A percentile compares a stretch with the other conserved stretches of the same genome.
Conservation (phyloP, 2,329 filamentous ascomycete species). For the Fusarium vanettenii region DNA sequence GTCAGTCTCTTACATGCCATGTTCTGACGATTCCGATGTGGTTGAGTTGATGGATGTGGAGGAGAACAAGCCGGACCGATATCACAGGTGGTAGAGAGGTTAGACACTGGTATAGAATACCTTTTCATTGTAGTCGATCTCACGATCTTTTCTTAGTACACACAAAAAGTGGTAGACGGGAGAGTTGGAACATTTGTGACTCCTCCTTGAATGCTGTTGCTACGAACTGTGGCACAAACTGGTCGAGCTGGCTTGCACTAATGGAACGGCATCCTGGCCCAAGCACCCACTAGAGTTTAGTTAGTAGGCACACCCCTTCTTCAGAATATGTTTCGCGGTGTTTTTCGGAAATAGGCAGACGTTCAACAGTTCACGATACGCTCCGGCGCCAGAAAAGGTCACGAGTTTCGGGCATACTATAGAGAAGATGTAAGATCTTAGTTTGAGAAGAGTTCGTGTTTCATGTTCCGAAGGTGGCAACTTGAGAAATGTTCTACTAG, state of each 20-base stretch:
- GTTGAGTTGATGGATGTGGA: constrained; percentile 1
- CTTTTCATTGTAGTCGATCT: neutral
- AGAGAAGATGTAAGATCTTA: neutral
- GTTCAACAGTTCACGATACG: too few species aligned
- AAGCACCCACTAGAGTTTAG: too few species aligned
- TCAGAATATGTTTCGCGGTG: neutral
- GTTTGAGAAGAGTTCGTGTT: too few species aligned
- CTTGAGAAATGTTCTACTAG: too few species aligned
- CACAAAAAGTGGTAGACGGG: neutral
- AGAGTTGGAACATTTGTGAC: neutral
- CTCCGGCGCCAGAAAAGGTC: too few species aligned
- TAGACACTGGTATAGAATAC: neutral
- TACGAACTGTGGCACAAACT: neutral
- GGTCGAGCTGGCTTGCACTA: neutral
- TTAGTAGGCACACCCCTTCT: neutral
- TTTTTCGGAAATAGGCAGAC: neutral
- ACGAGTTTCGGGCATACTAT: neutral
- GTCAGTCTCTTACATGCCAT: neutral
- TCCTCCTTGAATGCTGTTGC: neutral
- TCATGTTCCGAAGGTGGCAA: too few species aligned
- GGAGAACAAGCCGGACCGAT: neutral
- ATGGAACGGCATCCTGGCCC: neutral
- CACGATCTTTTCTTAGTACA: neutral
- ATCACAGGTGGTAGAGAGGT: neutral
- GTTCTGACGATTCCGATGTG: neutral